Conservation (phyloP, 495 filamentous ascomycete genomes). For the Aspergillus wentii region DNA sequence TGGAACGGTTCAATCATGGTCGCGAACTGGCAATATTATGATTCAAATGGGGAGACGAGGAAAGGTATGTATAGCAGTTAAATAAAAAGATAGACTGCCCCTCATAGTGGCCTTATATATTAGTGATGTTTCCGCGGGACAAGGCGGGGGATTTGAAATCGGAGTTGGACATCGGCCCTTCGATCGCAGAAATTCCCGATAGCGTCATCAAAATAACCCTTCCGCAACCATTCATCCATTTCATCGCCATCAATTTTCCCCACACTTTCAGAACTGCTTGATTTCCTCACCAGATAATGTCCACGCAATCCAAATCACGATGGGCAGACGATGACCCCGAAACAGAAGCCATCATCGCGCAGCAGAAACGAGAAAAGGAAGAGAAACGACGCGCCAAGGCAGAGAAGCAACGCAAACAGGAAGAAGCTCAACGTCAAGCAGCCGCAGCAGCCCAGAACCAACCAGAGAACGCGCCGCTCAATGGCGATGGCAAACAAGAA, state of each 20-base stretch:
- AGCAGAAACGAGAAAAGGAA: constrained; percentile 81
- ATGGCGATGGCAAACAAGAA: constrained; percentile 11
- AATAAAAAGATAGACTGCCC: neutral
- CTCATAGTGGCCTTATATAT: neutral
- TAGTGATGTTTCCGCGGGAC: constrained; percentile 1
- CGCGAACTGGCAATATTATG: constrained; percentile 10
- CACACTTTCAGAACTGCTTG: too few species aligned
- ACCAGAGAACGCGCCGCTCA: constrained; percentile 3
- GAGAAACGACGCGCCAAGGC: constrained; percentile 80
- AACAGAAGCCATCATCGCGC: constrained; percentile 65
- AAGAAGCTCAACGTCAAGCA: constrained; percentile 46
- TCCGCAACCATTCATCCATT: constrained; percentile 7
- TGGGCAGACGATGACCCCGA: constrained; percentile 77
- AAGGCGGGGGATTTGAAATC: constrained; percentile 36
- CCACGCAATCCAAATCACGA: constrained; percentile 64
- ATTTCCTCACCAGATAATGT: constrained; percentile 42
- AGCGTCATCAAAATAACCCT: too few species aligned
- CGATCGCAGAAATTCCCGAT: constrained; percentile 9
- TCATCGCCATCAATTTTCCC: neutral
- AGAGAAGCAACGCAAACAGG: constrained; percentile 73
- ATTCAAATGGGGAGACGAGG: neutral
- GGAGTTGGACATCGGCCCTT: constrained; percentile 22
- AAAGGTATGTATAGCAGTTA: neutral
- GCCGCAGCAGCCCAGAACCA: constrained; percentile 12
- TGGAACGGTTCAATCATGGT: constrained; percentile 57